Evolutionary conservation across 2,329 filamentous ascomycete species (phyloP).

Genomic region (Penicillium frequentans): DNA sequence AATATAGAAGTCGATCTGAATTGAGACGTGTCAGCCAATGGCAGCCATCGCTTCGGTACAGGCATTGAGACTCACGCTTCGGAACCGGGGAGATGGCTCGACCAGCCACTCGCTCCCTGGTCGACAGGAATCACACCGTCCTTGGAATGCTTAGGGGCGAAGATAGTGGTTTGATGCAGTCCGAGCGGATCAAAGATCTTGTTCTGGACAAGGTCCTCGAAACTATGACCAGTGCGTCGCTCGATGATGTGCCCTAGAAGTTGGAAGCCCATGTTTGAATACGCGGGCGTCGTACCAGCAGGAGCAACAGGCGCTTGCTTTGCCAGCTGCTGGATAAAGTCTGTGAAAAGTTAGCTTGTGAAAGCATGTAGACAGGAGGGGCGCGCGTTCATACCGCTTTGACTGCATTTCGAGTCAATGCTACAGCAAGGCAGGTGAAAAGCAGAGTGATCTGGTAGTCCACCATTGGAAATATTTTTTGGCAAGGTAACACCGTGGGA

Average conservation of each 20-base stretch:
- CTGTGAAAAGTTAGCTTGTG: constrained; percentile 1
- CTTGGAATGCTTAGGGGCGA: constrained; percentile 29
- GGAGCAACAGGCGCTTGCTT: constrained; percentile 31
- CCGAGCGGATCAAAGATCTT: constrained; percentile 32
- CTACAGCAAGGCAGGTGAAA: constrained; percentile 4
- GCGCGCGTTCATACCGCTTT: constrained; percentile 1
- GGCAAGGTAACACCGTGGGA: no score
- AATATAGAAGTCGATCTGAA: constrained; percentile 33
- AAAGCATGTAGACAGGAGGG: background rate
- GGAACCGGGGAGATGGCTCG: constrained; percentile 27
- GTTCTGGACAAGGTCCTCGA: constrained; percentile 31
- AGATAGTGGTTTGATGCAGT: constrained; percentile 29
- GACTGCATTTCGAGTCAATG: constrained; percentile 3
- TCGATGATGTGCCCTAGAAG: constrained; percentile 41
- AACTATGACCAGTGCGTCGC: constrained; percentile 34
- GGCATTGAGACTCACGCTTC: constrained; percentile 25
- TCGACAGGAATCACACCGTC: constrained; percentile 38
- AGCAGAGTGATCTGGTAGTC: background rate
- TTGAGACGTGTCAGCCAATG: background rate
- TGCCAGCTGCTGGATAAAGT: constrained; percentile 30
- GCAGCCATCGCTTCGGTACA: constrained; percentile 12
- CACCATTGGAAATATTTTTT: background rate
- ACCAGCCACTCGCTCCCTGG: constrained; percentile 32
- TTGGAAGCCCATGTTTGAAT: constrained; percentile 42
- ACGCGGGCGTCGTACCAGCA: constrained; percentile 31